Conservation (phyloP, 306 rosid species). For the Begonia masoniana region DNA sequence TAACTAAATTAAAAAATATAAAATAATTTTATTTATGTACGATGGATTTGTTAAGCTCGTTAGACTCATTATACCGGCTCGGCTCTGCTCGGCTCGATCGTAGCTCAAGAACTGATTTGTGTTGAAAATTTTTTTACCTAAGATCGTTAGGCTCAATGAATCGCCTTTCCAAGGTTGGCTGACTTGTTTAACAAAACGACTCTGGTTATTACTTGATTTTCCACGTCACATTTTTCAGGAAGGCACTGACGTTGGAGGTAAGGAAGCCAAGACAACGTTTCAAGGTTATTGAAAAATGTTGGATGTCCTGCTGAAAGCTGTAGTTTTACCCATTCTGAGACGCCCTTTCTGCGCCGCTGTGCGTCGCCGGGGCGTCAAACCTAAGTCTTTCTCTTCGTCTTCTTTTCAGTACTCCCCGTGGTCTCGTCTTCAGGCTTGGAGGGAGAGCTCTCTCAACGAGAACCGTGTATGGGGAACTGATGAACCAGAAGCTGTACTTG, state of each 20-base stretch:
- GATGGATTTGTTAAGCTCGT: no score
- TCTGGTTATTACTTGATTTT: no score
- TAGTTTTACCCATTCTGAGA: conserved; percentile 10
- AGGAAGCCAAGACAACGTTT: background rate
- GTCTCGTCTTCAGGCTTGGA: conserved; percentile 72
- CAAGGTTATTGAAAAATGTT: conserved; percentile 16
- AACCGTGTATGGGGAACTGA: conserved; percentile 62
- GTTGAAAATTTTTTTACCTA: no score
- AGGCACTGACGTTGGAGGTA: background rate
- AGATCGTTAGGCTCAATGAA: no score
- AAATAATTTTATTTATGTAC: no score
- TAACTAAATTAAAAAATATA: no score
- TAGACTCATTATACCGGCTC: no score
- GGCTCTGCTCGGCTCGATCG: no score
- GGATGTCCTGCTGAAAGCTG: conserved; percentile 11
- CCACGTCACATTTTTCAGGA: no score
- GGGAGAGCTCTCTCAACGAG: conserved; percentile 43
- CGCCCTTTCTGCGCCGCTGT: conserved; percentile 1
- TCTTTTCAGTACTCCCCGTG: conserved; percentile 29
- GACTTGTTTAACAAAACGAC: no score
- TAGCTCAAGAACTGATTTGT: no score
- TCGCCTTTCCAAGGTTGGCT: no score
- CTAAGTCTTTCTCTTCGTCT: conserved; percentile 9
- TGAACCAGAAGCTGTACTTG: conserved; percentile 35
- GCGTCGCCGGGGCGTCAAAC: conserved; percentile 13